Evolutionary conservation across 2,329 filamentous ascomycete species (phyloP), one percentile per base, ranked within the genome.

Genomic region (Colletotrichum nymphaeae): DNA sequence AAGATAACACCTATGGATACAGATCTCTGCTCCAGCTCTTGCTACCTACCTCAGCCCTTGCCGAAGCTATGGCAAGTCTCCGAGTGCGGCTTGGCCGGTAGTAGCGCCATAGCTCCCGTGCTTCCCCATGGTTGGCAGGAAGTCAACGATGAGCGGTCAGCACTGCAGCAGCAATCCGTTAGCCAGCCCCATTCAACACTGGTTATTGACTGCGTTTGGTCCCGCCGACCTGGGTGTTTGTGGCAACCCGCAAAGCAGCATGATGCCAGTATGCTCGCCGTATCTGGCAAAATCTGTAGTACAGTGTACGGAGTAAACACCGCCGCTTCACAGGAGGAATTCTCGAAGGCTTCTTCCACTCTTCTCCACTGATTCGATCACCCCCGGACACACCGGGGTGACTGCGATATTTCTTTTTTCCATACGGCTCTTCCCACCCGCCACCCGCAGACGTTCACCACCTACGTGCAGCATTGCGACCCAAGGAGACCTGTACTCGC

Each of bases 21-120:
- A n/a, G 30, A 37, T 55, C 28, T 66, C 37, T 58, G 52, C 65
- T 67, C 52, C 42, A 49, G 19, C 42, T 49, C 42, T 62, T 62
- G 24, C 28, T 58, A 58, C 14, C 37, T 52, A 58, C 14, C 37
- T 52, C 14, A 63, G 30, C 56, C 63, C 46, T 53, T 67, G 62
- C 63, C 63, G 68, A 57, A 49, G 65, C 53, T 63, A 63, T 37
- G 69, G 65, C 52, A 69, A 32, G 67, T 70, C 37, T 37, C 55
- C 67, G 67, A 28, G 53, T 52, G n/a, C 37, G 22, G 5, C 24
- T 56, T 63, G 5, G 49, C 42, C 8, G 49, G 52, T 42, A 30
- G 26, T 46, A 46, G 69, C 58, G 65, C 58, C 58, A 63, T 26
- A 16, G 42, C 42, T 49, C 42, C 42, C 42, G 35, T 56, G 9